Conservation (phyloP, 805 yeast genomes). For the Candida coleopterorum region DNA sequence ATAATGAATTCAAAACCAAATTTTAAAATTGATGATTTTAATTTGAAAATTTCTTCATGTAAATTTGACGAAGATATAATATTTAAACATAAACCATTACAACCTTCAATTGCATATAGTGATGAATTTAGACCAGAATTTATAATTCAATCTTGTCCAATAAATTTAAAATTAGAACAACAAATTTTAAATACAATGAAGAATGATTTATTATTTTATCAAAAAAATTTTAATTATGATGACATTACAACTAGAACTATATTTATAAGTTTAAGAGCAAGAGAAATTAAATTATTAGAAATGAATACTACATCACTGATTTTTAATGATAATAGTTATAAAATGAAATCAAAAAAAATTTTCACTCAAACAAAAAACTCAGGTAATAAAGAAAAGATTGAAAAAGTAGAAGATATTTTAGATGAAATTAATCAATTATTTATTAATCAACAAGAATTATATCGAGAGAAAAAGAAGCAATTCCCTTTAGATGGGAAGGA, state of each 20-base stretch:
- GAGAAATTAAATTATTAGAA: conserved; percentile 43
- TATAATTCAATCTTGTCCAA: conserved; percentile 51
- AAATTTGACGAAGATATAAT: conserved; percentile 1
- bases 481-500: conserved; percentile 9
- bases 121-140: conserved; percentile 53
- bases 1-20: conserved; percentile 18
- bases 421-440: conserved; percentile 22
- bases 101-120: conserved; percentile 38
- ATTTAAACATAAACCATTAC: conserved; percentile 18
- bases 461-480: conserved; percentile 8
- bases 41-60: background rate
- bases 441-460: conserved; percentile 8
- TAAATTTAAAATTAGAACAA: conserved; percentile 44
- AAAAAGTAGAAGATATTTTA: conserved; percentile 22
- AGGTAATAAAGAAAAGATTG: conserved; percentile 27
- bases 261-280: conserved; percentile 39
- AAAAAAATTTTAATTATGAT: conserved; percentile 29
- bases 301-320: conserved; percentile 17
- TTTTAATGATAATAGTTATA: conserved; percentile 18
- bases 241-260: conserved; percentile 33
- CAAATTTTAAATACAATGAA: conserved; percentile 49
- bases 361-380: conserved; percentile 29
- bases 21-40: background rate
- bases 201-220: conserved; percentile 43
- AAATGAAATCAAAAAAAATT: conserved; percentile 33